Evolutionary conservation across 805 yeast species (phyloP), one percentile per base, ranked within the genome.

Genomic region (Saccharomycopsis sp.): DNA sequence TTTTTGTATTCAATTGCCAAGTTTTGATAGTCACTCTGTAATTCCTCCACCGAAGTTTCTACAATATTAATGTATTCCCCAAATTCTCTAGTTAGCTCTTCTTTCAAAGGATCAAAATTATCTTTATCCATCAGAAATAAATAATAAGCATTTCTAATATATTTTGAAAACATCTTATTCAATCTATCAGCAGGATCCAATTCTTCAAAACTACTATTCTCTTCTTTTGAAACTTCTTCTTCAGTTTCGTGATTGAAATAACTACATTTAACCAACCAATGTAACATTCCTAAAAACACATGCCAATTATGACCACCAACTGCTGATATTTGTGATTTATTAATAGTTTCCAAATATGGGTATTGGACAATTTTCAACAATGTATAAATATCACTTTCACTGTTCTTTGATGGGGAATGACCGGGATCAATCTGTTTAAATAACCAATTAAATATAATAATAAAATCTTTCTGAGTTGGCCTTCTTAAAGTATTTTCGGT

Each of bases 251-350:
- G 35, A 14, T 31, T 31, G 35, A 31, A 31, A 14, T 31, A 31
- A 17, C 38, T 79, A 49, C 77, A 67, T 51, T 77, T 76, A 3
- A 82, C 77, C 37, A 88, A 59, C 96, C 96, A 88, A 59, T 82
- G 79, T 19, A 88, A 64, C 74, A 89, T 76, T 1, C 93, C 95
- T 34, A 88, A 60, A 52, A 86, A 85, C 5, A 74, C 72, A 9
- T 85, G 87, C 96, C 96, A 88, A 53, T 79, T 79, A 40, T 82
- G 79, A 2, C 95, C 95, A 4, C 96, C 96, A 9, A 86, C 96
- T 0, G 96, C 96, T 31, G 88, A 77, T 31, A 88, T 80, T 58
- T 86, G 94, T 1, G 93, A 81, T 56, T 88, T 81, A 60, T 82
- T 85, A 32, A 89, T 79, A 0, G 85, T 68, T 33, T 84, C 94